These are phyloP conservation scores for Venturia effusa DNA, from an alignment of 2,329 filamentous ascomycete genomes.

Conservation along the genomic window DNA sequence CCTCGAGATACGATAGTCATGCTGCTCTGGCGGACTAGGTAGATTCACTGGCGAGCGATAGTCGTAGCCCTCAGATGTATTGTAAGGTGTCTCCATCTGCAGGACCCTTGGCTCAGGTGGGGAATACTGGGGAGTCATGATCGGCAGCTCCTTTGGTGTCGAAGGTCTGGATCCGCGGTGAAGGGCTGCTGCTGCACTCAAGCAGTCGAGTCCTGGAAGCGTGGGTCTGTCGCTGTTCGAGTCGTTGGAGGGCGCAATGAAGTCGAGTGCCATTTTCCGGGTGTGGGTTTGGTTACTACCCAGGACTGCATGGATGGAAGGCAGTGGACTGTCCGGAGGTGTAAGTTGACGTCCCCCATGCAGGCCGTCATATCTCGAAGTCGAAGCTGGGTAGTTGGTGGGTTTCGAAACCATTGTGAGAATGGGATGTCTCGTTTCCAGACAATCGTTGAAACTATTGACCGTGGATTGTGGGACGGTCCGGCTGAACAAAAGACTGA, in stretches of 20 bases:
- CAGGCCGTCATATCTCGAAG: background rate
- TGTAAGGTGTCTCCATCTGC: background rate
- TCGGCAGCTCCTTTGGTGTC: background rate
- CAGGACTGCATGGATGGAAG: background rate
- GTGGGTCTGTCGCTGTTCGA: background rate
- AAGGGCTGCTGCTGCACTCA: conserved; percentile 7
- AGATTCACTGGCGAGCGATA: background rate
- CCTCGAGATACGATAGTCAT: background rate
- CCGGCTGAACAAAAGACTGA: background rate
- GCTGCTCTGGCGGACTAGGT: background rate
- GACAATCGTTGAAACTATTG: background rate
- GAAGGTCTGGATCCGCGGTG: conserved; percentile 2
- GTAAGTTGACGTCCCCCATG: conserved; percentile 8
- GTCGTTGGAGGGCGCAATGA: conserved; percentile 8
- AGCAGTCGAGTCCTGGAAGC: background rate
- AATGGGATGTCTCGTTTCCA: background rate
- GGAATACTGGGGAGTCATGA: background rate
- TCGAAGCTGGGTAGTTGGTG: background rate
- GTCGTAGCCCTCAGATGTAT: background rate
- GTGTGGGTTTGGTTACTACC: background rate
- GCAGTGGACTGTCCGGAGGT: conserved; percentile 8
- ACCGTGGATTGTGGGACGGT: background rate
- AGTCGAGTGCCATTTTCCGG: conserved; percentile 11
- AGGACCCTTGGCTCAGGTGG: background rate
- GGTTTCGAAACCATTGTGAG: background rate